phyloP scores from a whole-genome alignment of 371 early-diverging fungal species.

The Mucor mucedo region DNA sequence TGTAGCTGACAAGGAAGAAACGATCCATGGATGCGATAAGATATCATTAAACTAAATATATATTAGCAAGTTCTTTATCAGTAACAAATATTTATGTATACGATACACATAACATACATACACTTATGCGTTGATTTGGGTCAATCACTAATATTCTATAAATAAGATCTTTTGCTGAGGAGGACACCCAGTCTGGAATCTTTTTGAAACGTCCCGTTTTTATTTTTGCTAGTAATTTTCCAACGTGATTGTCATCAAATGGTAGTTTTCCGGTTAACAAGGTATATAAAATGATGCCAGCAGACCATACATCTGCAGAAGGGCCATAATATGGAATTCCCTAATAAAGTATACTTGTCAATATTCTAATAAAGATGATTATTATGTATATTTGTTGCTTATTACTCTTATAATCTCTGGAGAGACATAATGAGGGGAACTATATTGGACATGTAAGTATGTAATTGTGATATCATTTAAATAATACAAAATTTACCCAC shows the following conservation, averaged over 20 bases:
- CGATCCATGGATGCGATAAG: slow-evolving; percentile 44
- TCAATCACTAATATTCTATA: slow-evolving; percentile 37
- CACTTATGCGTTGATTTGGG: slow-evolving; percentile 45
- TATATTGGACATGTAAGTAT: slow-evolving; percentile 36
- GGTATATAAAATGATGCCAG: slow-evolving; percentile 77
- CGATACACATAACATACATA: slow-evolving; percentile 24
- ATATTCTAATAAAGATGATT: slow-evolving; percentile 15
- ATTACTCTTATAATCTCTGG: slow-evolving; percentile 84
- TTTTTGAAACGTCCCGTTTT: slow-evolving; percentile 39
- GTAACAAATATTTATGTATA: slow-evolving; percentile 1
- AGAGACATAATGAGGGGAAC: slow-evolving; percentile 89
- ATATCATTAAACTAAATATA: slow-evolving; percentile 37
- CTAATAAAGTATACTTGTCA: slow-evolving; percentile 79
- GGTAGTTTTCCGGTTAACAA: slow-evolving; percentile 78
- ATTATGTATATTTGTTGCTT: background rate
- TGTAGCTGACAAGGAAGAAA: background rate
- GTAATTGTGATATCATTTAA: slow-evolving; percentile 47
- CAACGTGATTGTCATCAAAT: slow-evolving; percentile 77
- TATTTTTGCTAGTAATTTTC: slow-evolving; percentile 71
- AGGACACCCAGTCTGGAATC: slow-evolving; percentile 67
- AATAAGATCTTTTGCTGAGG: slow-evolving; percentile 61
- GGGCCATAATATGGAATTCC: slow-evolving; percentile 76
- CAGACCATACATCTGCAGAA: slow-evolving; percentile 76
- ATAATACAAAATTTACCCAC: slow-evolving; percentile 56
- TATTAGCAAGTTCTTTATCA: background rate